Evolutionary conservation across 2,329 filamentous ascomycete species (phyloP).

Genomic region (Drechslerella stenobrocha): DNA sequence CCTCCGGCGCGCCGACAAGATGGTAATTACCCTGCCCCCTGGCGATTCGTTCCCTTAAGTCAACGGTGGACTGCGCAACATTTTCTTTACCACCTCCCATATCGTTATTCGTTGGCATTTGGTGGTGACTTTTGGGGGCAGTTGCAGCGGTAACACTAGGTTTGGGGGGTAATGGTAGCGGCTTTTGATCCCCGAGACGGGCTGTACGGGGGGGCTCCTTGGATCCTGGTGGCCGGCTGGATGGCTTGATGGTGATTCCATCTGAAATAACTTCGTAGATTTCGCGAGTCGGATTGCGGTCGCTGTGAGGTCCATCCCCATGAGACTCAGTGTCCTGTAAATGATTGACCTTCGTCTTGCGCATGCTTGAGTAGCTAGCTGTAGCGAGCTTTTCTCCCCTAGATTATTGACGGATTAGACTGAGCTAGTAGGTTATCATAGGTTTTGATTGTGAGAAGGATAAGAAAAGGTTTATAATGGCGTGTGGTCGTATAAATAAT

Average conservation of each 20-base stretch:
- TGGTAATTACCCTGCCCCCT: no score
- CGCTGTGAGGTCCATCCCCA: not conserved
- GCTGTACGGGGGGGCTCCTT: constrained; percentile 1
- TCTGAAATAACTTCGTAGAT: constrained; percentile 9
- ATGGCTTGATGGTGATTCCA: constrained; percentile 10
- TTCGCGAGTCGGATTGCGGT: constrained; percentile 4
- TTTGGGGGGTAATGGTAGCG: not conserved
- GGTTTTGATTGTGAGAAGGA: not conserved
- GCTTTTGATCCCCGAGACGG: not conserved
- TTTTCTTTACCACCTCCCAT: constrained; percentile 2
- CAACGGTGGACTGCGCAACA: no score
- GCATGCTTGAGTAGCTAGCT: not conserved
- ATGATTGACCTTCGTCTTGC: not conserved
- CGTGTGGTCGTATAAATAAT: no score
- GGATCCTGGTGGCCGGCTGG: constrained; percentile 5
- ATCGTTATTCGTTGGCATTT: not conserved
- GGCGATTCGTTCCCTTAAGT: no score
- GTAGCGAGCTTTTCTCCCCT: no score
- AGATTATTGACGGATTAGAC: not conserved
- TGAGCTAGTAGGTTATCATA: not conserved
- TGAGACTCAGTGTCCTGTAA: not conserved
- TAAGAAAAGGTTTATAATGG: no score
- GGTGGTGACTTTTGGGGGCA: not conserved
- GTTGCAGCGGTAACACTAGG: not conserved
- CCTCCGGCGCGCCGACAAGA: no score